A percentile compares a stretch with the other conserved stretches of the same genome.
phyloP scores from a whole-genome alignment of 2,329 filamentous ascomycete species.

The Cladosporium sp. region DNA sequence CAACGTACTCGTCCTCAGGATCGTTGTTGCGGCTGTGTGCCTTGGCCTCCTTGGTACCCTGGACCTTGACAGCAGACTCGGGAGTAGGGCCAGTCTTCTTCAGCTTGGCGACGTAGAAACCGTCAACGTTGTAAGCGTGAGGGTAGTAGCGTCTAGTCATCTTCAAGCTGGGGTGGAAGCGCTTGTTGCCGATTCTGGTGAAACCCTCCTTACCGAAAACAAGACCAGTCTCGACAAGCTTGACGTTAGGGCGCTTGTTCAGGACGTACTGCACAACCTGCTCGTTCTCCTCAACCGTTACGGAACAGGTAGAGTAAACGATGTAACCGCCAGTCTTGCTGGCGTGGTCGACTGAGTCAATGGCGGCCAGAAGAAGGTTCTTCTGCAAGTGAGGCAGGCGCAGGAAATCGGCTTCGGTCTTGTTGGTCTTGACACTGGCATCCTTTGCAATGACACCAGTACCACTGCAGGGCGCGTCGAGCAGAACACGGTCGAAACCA shows the following conservation, averaged over 20 bases:
- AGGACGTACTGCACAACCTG: slow-evolving; percentile 91
- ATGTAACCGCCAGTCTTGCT: slow-evolving; percentile 92
- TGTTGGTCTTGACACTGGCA: slow-evolving; percentile 95
- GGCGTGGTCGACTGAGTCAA: slow-evolving; percentile 87
- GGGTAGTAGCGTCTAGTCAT: slow-evolving; percentile 83
- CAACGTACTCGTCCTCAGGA: slow-evolving; percentile 51
- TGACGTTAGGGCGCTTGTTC: slow-evolving; percentile 56
- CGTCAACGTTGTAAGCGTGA: slow-evolving; percentile 90
- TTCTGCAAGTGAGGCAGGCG: slow-evolving; percentile 91
- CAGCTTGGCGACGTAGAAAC: slow-evolving; percentile 97
- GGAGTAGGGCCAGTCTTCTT: slow-evolving; percentile 83
- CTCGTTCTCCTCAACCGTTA: slow-evolving; percentile 92
- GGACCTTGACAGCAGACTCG: slow-evolving; percentile 47
- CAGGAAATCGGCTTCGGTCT: slow-evolving; percentile 92
- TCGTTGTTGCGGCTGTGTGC: slow-evolving; percentile 34
- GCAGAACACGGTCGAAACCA: slow-evolving; percentile 88
- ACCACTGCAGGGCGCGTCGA: slow-evolving; percentile 92
- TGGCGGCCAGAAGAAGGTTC: slow-evolving; percentile 84
- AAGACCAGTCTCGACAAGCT: slow-evolving; percentile 13
- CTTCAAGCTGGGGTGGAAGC: slow-evolving; percentile 79
- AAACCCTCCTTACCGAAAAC: slow-evolving; percentile 87
- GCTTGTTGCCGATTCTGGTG: slow-evolving; percentile 83
- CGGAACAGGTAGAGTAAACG: slow-evolving; percentile 94
- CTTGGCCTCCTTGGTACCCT: slow-evolving; percentile 29
- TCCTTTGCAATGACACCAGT: slow-evolving; percentile 98